These are phyloP conservation scores for Neopestalotiopsis rosae DNA, from an alignment of 2,329 filamentous ascomycete genomes.

Conservation along the genomic window DNA sequence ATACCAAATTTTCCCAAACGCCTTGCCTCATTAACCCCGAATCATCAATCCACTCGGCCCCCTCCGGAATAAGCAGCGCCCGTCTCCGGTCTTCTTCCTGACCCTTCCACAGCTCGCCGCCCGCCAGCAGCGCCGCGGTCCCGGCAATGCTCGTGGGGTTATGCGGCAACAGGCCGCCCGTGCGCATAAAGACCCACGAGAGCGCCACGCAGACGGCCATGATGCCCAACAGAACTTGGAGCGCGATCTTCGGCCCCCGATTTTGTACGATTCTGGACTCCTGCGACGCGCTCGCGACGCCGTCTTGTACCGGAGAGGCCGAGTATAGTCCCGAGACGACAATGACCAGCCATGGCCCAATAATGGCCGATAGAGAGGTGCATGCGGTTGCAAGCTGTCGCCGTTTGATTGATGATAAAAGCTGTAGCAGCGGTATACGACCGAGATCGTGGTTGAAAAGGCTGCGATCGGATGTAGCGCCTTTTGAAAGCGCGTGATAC, in stretches of 20 bases:
- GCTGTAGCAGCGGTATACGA: constrained; percentile 7
- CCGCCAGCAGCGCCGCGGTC: constrained; percentile 32
- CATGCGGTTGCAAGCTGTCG: background rate
- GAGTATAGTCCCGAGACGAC: constrained; percentile 17
- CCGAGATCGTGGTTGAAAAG: constrained; percentile 15
- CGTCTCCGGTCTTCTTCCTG: background rate
- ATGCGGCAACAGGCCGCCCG: constrained; percentile 32
- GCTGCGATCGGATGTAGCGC: background rate
- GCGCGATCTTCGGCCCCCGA: constrained; percentile 30
- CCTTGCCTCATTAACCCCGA: constrained; percentile 25
- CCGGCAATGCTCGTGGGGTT: constrained; percentile 37
- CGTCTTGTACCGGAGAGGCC: background rate
- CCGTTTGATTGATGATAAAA: background rate
- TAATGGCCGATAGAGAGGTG: background rate
- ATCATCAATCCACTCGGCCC: constrained; percentile 32
- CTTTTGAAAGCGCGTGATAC: constrained; percentile 1
- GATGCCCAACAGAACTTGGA: constrained; percentile 35
- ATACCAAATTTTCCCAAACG: constrained; percentile 25
- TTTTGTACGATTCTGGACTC: constrained; percentile 31
- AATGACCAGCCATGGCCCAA: constrained; percentile 13
- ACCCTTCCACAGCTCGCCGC: constrained; percentile 30
- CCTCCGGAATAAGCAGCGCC: constrained; percentile 25
- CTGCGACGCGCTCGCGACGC: background rate
- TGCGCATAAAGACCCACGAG: constrained; percentile 28
- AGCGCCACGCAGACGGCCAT: constrained; percentile 33